Evolutionary conservation across 1,284 basidiomycete species (phyloP), one percentile per base, ranked within the genome.

Genomic region (Ganoderma sp.): DNA sequence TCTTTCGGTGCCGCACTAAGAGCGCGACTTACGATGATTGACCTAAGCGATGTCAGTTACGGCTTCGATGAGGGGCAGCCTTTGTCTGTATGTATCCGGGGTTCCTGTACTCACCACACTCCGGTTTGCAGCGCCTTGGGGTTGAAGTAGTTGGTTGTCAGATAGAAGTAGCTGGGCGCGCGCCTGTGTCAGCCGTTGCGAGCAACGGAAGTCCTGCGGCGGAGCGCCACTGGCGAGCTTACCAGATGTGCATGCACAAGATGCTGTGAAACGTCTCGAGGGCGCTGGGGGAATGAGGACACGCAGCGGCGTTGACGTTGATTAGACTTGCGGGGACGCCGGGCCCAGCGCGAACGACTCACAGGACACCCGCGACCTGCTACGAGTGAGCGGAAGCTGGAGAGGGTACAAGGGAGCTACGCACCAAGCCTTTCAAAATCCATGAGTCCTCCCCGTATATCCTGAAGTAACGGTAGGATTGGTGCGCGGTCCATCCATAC

Each of bases 241-340:
- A 71, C 70, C 64, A 64, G 19, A 66, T 63, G 64, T 71, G 70
- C 64, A 69, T 67, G 64, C 70, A 69, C 22, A 71, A 56, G 9
- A 65, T 22, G 54, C 61, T 69, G 45, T 71, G 70, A 42, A 69
- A 66, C 34, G 70, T 71, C 64, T 71, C 70, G 19, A 71, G 66
- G n/a, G 59, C 58, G n/a, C 70, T 71, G 43, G 41, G 19, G 14
- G 14, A 12, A 19, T 3, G n/a, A 22, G 22, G 5, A 39, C 45
- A n/a, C 28, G n/a, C 2, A 6, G 32, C n/a, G 37, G 37, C 37
- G 37, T 39, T 39, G 37, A 39, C 37, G 25, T 8, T 14, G 12
- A 37, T 12, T 25, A 34, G 17, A 48, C 61, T 12, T 61, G 22
- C 37, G 22, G 25, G n/a, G 48, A 52, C 10, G 22, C 14, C 22